phyloP scores from a whole-genome alignment of 257 asterid species.

The Cynanchum wilfordii region DNA sequence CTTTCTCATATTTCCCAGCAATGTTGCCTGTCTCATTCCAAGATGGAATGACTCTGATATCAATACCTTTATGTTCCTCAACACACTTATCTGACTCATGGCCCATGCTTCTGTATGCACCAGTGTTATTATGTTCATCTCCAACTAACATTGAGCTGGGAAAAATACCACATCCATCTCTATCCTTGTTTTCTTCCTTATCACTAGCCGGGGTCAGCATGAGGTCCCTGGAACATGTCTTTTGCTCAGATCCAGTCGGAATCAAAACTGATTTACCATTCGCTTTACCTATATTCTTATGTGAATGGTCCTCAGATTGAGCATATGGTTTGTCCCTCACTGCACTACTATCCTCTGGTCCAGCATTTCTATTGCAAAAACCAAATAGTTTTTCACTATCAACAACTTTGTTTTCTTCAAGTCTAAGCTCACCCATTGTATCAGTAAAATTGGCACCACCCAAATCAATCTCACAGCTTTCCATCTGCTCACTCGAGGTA shows the following conservation, averaged over 20 bases:
- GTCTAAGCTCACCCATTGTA: constrained; percentile 25
- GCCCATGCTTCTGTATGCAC: constrained; percentile 19
- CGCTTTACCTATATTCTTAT: constrained; percentile 17
- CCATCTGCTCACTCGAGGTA: constrained; percentile 29
- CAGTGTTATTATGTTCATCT: constrained; percentile 28
- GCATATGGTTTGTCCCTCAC: constrained; percentile 24
- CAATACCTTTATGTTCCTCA: constrained; percentile 26
- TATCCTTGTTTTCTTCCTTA: constrained; percentile 22
- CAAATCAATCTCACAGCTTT: constrained; percentile 25
- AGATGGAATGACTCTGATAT: constrained; percentile 29
- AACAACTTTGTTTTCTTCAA: constrained; percentile 26
- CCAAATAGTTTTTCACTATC: constrained; percentile 31
- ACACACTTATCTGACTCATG: constrained; percentile 27
- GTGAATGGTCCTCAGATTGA: constrained; percentile 18
- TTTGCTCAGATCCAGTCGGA: constrained; percentile 25
- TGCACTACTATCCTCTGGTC: constrained; percentile 26
- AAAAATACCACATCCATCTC: constrained; percentile 9
- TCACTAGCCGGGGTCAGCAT: constrained; percentile 22
- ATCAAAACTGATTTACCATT: constrained; percentile 20
- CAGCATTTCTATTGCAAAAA: constrained; percentile 28
- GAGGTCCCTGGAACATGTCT: constrained; percentile 21
- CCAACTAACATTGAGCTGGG: constrained; percentile 22
- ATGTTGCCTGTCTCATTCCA: constrained; percentile 30
- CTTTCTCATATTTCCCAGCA: constrained; percentile 16
- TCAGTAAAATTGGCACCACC: constrained; percentile 20